phyloP scores from a whole-genome alignment of 306 rosid species.

The Citrullus colocynthis region DNA sequence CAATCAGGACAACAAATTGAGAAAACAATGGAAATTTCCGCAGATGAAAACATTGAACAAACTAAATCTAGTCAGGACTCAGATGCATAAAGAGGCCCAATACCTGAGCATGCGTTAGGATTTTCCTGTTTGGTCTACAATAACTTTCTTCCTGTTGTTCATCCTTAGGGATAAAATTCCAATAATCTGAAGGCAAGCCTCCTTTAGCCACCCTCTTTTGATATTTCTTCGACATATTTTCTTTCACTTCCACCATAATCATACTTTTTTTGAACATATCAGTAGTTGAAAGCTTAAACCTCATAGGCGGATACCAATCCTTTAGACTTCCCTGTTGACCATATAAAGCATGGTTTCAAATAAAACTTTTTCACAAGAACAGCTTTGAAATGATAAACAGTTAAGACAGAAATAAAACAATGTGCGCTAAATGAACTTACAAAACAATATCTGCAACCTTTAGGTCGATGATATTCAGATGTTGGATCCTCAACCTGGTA shows the following conservation, averaged over 20 bases:
- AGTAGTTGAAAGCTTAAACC: slow-evolving; percentile 59
- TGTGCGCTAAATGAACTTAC: slow-evolving; percentile 41
- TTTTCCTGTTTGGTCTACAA: slow-evolving; percentile 34
- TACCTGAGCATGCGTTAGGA: slow-evolving; percentile 76
- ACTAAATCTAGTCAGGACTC: neutral
- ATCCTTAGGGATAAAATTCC: slow-evolving; percentile 69
- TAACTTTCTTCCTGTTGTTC: slow-evolving; percentile 45
- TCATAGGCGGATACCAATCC: slow-evolving; percentile 54
- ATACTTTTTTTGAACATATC: slow-evolving; percentile 56
- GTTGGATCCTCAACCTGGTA: slow-evolving; percentile 38
- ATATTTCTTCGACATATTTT: slow-evolving; percentile 18
- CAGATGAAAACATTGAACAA: neutral
- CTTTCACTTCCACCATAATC: slow-evolving; percentile 53
- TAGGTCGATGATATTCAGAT: slow-evolving; percentile 16
- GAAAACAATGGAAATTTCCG: neutral
- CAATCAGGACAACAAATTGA: neutral
- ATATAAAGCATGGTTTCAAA: slow-evolving; percentile 15
- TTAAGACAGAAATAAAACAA: neutral
- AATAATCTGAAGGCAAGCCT: slow-evolving; percentile 52
- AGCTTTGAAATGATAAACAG: neutral
- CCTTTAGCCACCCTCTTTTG: slow-evolving; percentile 22
- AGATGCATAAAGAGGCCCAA: neutral
- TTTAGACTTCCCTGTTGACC: slow-evolving; percentile 40
- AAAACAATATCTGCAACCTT: slow-evolving; percentile 62
- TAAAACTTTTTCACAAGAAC: neutral